Evolutionary conservation across 306 rosid genomes (phyloP).

Genomic region (Urtica urens): DNA sequence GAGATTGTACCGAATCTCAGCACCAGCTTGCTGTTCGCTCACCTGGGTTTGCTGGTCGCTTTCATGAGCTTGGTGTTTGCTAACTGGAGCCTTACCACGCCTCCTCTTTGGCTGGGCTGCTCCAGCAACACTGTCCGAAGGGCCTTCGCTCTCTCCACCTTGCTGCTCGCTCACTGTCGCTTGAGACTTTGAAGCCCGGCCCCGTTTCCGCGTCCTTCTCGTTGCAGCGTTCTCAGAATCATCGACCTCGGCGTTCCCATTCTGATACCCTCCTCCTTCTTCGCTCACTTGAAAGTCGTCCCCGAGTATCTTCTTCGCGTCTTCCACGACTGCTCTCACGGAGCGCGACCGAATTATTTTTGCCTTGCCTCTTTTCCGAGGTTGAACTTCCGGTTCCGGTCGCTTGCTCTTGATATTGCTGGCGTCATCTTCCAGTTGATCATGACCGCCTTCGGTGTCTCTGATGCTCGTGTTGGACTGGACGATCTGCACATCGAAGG

Average conservation of each 20-base stretch:
- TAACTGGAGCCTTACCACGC: slow-evolving; percentile 43
- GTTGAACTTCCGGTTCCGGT: slow-evolving; percentile 34
- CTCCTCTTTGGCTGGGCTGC: slow-evolving; percentile 50
- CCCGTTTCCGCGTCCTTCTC: slow-evolving; percentile 51
- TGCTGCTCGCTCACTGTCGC: slow-evolving; percentile 38
- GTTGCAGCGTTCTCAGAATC: slow-evolving; percentile 35
- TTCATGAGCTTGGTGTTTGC: too few relatives aligned
- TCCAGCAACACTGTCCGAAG: slow-evolving; percentile 43
- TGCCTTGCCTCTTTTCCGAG: slow-evolving; percentile 41
- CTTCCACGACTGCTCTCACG: slow-evolving; percentile 57
- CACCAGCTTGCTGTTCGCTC: slow-evolving; percentile 43
- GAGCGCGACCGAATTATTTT: slow-evolving; percentile 41
- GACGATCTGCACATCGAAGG: slow-evolving; percentile 39
- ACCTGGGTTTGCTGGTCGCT: too few relatives aligned
- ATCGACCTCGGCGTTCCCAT: slow-evolving; percentile 69
- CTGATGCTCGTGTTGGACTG: slow-evolving; percentile 45
- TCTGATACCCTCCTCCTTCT: slow-evolving; percentile 37
- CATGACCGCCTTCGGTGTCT: slow-evolving; percentile 49
- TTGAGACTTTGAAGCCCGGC: slow-evolving; percentile 52
- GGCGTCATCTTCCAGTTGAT: slow-evolving; percentile 45
- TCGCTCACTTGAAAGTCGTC: slow-evolving; percentile 30
- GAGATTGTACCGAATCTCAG: slow-evolving; percentile 64
- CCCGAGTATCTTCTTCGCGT: slow-evolving; percentile 63
- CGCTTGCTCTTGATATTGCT: slow-evolving; percentile 53
- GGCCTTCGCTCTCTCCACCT: slow-evolving; percentile 53